A percentile compares a stretch with the other conserved stretches of the same genome.
These are phyloP conservation scores for Canavalia ensiformis DNA, from an alignment of 306 rosid species.

Conservation along the genomic window DNA sequence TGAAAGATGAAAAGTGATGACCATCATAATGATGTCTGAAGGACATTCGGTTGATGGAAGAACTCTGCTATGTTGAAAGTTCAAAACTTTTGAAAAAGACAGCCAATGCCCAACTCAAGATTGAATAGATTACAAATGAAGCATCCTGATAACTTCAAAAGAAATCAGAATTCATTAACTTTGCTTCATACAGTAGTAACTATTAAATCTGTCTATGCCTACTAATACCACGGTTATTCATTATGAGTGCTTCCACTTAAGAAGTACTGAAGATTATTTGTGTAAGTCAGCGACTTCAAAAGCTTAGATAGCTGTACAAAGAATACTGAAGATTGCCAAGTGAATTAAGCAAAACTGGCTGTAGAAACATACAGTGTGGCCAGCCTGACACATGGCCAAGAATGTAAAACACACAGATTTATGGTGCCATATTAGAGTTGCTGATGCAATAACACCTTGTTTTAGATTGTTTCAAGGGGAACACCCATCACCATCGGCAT, in stretches of 20 bases:
- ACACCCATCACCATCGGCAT: slow-evolving; percentile 2
- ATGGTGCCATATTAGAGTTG: neutral
- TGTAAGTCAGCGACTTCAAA: neutral
- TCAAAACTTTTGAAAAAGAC: no score
- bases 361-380: neutral
- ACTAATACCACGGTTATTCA: no score
- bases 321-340: neutral
- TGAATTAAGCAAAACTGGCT: neutral
- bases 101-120: no score
- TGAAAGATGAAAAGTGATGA: no score
- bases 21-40: no score
- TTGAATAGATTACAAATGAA: no score
- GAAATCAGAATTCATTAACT: no score
- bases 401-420: neutral
- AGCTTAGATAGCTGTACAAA: neutral
- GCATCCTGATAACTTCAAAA: no score
- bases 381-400: neutral
- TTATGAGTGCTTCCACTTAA: neutral
- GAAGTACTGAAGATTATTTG: neutral
- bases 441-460: neutral
- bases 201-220: no score
- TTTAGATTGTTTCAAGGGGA: neutral
- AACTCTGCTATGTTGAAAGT: no score
- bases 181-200: no score
- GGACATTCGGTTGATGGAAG: no score